Evolutionary conservation across 495 filamentous ascomycete genomes (phyloP), one percentile per base, ranked within the genome.

Genomic region (Penicillium angulare): DNA sequence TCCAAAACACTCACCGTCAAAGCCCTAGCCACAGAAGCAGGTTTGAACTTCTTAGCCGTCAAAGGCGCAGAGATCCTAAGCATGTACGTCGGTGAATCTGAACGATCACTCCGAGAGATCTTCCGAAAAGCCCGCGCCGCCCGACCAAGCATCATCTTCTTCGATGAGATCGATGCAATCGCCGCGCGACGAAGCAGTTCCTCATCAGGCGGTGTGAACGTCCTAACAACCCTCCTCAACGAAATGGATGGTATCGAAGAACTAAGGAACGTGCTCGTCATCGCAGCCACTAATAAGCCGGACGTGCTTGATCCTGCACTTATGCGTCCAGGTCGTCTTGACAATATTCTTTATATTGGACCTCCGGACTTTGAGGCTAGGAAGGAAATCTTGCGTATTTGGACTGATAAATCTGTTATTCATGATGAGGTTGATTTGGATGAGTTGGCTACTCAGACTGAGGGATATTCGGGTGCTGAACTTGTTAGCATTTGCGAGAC

Each of bases 31-130:
- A 96, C 90, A 21, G 91, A 95, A 64, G 86, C 88, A 17, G 89
- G 89, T 3, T 81, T 95, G 56, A 98, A 97, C 62, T 98, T 97
- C 67, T 81, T 98, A 68, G 88, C 92, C 18, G 89, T 98, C 29
- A 96, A 95, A 72, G 93, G 93, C n/a, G 89, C 90, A 24, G 93
- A 98, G 66, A 80, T 98, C 3, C 80, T 96, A 47, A 95, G 86
- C 70, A 97, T 95, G 90, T 98, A 97, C 69, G 91, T 98, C 18
- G 93, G 93, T 46, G 93, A 98, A 69, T 92, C 91, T 5, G 93
- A 98, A 72, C 85, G 92, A 7, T 84, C 87, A 21, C 77, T 98
- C 35, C 81, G 93, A 41, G 88, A 93, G 39, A 81, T 97, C 7
- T 98, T 98, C 68, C 79, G 85, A 43, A 89, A 90, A 55, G 93